A percentile compares a stretch with the other conserved stretches of the same genome.
Conservation (phyloP, 257 asterid species). For the Ehretia macrophylla region DNA sequence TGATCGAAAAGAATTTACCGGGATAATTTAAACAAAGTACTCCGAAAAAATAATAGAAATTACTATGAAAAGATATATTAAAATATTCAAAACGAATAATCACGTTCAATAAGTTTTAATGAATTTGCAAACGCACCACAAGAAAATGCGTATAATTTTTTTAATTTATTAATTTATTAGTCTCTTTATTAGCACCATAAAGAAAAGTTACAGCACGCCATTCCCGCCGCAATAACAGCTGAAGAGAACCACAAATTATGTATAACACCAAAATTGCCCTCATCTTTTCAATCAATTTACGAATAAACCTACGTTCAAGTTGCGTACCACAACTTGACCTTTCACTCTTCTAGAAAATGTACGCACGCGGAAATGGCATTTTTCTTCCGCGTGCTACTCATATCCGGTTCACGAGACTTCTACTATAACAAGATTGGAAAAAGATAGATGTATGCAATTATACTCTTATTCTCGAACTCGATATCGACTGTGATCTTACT, state of each 20-base stretch:
- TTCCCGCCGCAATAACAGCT: constrained; percentile 69
- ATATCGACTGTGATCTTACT: no score
- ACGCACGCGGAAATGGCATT: constrained; percentile 28
- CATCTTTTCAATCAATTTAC: constrained; percentile 8
- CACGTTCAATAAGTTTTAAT: not conserved
- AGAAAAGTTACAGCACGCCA: constrained; percentile 34
- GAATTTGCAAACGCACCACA: not conserved
- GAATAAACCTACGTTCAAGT: constrained; percentile 17
- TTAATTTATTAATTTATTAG: no score
- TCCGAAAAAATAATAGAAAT: not conserved
- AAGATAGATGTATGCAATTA: no score
- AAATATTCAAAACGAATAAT: no score
- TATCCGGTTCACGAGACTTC: no score
- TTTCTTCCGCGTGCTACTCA: not conserved
- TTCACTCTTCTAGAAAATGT: constrained; percentile 31
- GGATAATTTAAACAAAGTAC: no score
- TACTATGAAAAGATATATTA: no score
- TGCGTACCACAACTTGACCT: not conserved
- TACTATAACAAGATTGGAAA: no score
- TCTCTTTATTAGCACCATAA: not conserved
- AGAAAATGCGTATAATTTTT: no score
- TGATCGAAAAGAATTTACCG: no score
- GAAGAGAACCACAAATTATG: constrained; percentile 25
- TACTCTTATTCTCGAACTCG: no score
- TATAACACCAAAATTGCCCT: constrained; percentile 29